Evolutionary conservation across 768 basidiomycete species (phyloP), one percentile per base, ranked within the genome.

Genomic region (Pleurotus tuoliensis): DNA sequence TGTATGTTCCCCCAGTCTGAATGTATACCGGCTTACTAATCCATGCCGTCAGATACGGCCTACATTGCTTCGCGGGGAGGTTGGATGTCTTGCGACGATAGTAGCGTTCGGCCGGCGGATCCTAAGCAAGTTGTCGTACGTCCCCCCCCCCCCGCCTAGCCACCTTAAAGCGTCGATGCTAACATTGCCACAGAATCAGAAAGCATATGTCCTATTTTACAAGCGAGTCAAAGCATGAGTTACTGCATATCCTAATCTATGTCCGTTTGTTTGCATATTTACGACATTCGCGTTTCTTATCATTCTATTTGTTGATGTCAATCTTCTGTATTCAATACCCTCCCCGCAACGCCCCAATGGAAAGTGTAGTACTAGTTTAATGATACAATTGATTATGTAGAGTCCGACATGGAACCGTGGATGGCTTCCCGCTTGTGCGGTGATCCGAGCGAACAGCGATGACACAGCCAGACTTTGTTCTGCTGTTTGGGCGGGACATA

Each of bases 71-170:
- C 90, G 13, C 79, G 87, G 53, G 88, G 90, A 34, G 86, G 90
- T 38, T 99, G 97, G 97, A 73, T 87, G 67, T 92, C 92, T 64
- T 95, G 94, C 67, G 94, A 97, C 64, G 96, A 98, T 69, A 94
- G 94, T 64, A 90, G 89, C 63, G 80, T 98, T 58, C 83, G 84
- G 48, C 66, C 79, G 44, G 85, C 83, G 25, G 85, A 92, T 52
- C 75, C 86, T 47, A 88, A 83, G 65, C 88, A 94, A 67, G 89
- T 97, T 4, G 88, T 93, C 51, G 92, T 95, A 65, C 62, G 90
- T 67, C 25, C 20, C 20, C 20, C 20, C 20, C 20, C 20, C 20
- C 20, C 20, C 20, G 20, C 20, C 2, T 20, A 20, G 20, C 20
- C 20, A 20, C 20, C 20, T 2, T 20, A 20, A 20, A 20, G 20